Evolutionary conservation across 192 early-diverging fungal genomes (phyloP).

Genomic region (Haplosporangium gracile): DNA sequence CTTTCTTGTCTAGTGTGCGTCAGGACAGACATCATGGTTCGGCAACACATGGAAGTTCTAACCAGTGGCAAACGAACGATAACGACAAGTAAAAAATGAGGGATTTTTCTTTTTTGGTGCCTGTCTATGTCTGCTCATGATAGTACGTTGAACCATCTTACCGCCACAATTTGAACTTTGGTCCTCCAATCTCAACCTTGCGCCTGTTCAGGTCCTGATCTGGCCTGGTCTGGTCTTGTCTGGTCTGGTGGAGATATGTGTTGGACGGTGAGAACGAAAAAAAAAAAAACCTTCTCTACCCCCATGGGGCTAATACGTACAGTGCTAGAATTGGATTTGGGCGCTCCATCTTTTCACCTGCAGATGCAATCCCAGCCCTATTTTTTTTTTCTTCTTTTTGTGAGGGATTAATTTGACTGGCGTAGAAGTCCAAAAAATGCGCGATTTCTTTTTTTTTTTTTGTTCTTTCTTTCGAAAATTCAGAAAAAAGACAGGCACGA

Average conservation of each 20-base stretch:
- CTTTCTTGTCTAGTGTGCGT: neutral
- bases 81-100: neutral
- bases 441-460: conserved; percentile 4
- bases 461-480: neutral
- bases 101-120: neutral
- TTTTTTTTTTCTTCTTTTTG: neutral
- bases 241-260: neutral
- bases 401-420: conserved; percentile 1
- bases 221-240: no score
- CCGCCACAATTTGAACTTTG: neutral
- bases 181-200: no score
- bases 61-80: neutral
- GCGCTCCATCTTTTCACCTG: conserved; percentile 8
- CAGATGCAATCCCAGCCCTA: neutral
- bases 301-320: neutral
- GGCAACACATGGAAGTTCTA: neutral
- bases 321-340: neutral
- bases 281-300: neutral
- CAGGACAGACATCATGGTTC: neutral
- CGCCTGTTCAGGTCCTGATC: no score
- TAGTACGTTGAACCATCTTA: neutral
- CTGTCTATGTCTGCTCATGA: neutral
- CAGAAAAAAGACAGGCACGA: neutral
- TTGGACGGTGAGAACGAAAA: neutral
- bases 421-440: conserved; percentile 8